phyloP scores from a whole-genome alignment of 2,329 filamentous ascomycete species.

The Pseudogymnoascus sp. region DNA sequence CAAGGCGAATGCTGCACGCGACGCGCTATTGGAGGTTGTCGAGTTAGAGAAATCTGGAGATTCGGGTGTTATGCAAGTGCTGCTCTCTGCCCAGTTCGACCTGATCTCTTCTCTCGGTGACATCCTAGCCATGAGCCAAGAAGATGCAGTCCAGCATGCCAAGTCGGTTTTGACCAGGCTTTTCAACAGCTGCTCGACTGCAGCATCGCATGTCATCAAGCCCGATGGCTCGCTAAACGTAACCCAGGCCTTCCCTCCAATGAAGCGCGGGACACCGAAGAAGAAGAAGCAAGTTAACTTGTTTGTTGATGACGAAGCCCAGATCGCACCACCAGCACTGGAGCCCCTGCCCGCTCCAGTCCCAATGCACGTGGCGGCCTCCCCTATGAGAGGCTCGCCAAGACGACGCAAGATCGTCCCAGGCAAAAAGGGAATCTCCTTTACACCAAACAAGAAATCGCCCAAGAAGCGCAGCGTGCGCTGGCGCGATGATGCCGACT shows the following conservation, averaged over 20 bases:
- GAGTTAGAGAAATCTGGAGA: constrained; percentile 82
- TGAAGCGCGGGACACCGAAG: constrained; percentile 69
- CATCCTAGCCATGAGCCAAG: constrained; percentile 74
- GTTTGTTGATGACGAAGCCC: constrained; percentile 15
- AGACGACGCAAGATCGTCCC: constrained; percentile 62
- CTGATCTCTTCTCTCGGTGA: constrained; percentile 77
- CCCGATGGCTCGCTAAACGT: constrained; percentile 64
- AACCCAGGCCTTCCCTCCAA: constrained; percentile 61
- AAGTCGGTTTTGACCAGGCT: constrained; percentile 70
- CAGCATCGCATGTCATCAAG: constrained; percentile 79
- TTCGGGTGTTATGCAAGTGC: constrained; percentile 67
- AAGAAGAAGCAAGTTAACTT: constrained; percentile 49
- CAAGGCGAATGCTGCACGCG: constrained; percentile 73
- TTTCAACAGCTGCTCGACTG: constrained; percentile 66
- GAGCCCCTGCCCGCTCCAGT: constrained; percentile 36
- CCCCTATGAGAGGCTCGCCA: constrained; percentile 72
- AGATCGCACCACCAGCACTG: constrained; percentile 20
- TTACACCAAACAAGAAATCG: constrained; percentile 74
- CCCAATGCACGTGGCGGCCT: constrained; percentile 36
- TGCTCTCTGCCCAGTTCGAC: constrained; percentile 87
- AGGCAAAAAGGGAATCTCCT: constrained; percentile 66
- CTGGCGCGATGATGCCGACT: constrained; percentile 87
- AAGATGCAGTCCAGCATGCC: constrained; percentile 73
- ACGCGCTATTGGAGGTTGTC: constrained; percentile 67
- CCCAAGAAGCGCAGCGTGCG: constrained; percentile 70